Base-by-base conservation (phyloP, 2,329 filamentous ascomycete genomes). In the Colletotrichum tabaci region DNA sequence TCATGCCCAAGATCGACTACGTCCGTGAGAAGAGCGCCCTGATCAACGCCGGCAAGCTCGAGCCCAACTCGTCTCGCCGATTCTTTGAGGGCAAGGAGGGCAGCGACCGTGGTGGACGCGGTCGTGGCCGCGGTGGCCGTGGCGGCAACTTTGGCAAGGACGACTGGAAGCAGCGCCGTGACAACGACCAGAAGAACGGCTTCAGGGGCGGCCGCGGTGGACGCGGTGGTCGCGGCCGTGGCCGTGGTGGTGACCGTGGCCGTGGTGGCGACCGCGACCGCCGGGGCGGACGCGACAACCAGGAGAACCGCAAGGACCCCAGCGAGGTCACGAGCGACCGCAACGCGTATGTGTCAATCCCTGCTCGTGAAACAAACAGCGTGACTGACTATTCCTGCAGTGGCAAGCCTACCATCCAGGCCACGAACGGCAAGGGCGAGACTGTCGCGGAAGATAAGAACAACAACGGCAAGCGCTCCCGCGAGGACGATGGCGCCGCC, bases 1-100 rank as follows among this genome's bases (percentile, higher is more conserved):
- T 96, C 84, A 95, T 94, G 90, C 91, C 90, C 83, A 99, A 99
- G 91, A 89, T 90, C 77, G 93, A 90, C 21, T 99, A 99, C 82
- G 92, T 93, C 75, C 88, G 92, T n/a, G 90, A 92, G 81, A 96
- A 96, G 86, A 87, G 87, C 68, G 84, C 90, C 66, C 89, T 93
- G 47, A 95, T 96, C 77, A 87, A 89, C 76, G 87, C 90, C 53
- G 93, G 94, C 72, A 90, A 90, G 78, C 85, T 94, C 58, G 85
- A 90, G 79, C 89, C 92, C 73, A 90, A 85, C 77, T 80, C 79
- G 58, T 80, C 77, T 73, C 78, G 78, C 18, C 81, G 80, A 72
- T 89, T 89, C 77, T 89, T 82, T 73, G 87, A 89, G 78, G 87
- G 87, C 68, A 82, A 77, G 70, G 82, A 84, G 42, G 76, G 75